Evolutionary conservation across 78 protist genomes (phyloP), one percentile per base, ranked within the genome.

Genomic region (Anaeramoeba ignava): DNA sequence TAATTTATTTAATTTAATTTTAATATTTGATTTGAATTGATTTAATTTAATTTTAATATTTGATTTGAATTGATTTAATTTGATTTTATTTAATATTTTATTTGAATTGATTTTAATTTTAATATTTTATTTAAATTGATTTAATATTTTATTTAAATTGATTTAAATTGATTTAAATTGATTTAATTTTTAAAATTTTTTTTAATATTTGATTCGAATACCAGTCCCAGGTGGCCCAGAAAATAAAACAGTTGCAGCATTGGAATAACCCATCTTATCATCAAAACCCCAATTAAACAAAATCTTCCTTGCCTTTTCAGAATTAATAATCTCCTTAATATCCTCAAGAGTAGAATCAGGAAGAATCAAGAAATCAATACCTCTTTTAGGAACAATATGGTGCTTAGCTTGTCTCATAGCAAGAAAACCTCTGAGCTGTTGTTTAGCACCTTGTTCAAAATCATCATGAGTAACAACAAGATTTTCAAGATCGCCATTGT

Each of bases 241-340:
- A 38, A 91, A 82, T 41, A 91, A 86, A 3, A 31, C 67, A 27
- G 82, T n/a, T 42, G 38, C 80, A 31, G 87, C 92, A 73, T 78
- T 42, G 31, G 82, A 87, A 36, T 42, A 40, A 17, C 84, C 54
- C 41, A 68, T 23, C 2, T 79, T 40, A 78, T 84, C 83, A 3
- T 83, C 88, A 39, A 91, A 89, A 39, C 91, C 91, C 93, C 93
- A 91, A 79, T 89, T 86, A 0, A 39, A 33, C 27, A 91, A 67
- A 12, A 91, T 78, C 0, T 42, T 81, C 38, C 85, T 39, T 38
- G 91, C 93, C 85, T 91, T 91, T 33, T 87, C 87, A 78, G 41
- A 89, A n/a, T 33, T 38, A 79, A 91, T 81, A 17, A 91, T 80
- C 39, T 90, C 92, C 23, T 37, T 41, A 8, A 90, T 3, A 36